Conservation (phyloP, 2,329 filamentous ascomycete species). For the Aspergillus eucalypticola region DNA sequence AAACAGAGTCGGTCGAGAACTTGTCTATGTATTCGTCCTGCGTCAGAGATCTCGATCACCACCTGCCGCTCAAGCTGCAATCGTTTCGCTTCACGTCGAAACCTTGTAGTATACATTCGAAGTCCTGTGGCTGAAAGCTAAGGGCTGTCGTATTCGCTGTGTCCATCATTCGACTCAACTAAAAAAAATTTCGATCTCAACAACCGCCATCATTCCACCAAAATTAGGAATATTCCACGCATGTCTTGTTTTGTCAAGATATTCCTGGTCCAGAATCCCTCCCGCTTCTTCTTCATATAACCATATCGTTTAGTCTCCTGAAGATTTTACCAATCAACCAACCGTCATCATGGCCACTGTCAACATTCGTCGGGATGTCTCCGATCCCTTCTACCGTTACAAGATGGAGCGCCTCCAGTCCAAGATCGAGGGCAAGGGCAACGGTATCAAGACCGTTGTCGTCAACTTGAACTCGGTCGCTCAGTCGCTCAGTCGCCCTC, state of each 20-base stretch:
- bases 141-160: slow-evolving; percentile 33
- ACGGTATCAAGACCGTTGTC: slow-evolving; percentile 98
- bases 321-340: slow-evolving; percentile 26
- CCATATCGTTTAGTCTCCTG: slow-evolving; percentile 30
- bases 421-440: slow-evolving; percentile 99
- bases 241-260: slow-evolving; percentile 60
- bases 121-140: slow-evolving; percentile 81
- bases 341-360: slow-evolving; percentile 86
- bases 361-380: slow-evolving; percentile 98
- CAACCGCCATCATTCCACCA: slow-evolving; percentile 39
- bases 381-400: slow-evolving; percentile 99
- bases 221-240: slow-evolving; percentile 44
- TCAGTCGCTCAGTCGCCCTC: slow-evolving; percentile 85
- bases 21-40: slow-evolving; percentile 99
- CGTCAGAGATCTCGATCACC: slow-evolving; percentile 90
- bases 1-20: slow-evolving; percentile 36
- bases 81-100: slow-evolving; percentile 94
- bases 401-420: slow-evolving; percentile 99
- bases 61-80: slow-evolving; percentile 92
- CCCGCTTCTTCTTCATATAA: slow-evolving; percentile 35
- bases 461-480: slow-evolving; percentile 96
- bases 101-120: slow-evolving; percentile 85
- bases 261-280: slow-evolving; percentile 47
- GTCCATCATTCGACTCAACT: slow-evolving; percentile 20
- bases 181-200: slow-evolving; percentile 16